These are phyloP conservation scores for Cladosporium sp. DNA, from an alignment of 2,329 filamentous ascomycete species.

Conservation along the genomic window DNA sequence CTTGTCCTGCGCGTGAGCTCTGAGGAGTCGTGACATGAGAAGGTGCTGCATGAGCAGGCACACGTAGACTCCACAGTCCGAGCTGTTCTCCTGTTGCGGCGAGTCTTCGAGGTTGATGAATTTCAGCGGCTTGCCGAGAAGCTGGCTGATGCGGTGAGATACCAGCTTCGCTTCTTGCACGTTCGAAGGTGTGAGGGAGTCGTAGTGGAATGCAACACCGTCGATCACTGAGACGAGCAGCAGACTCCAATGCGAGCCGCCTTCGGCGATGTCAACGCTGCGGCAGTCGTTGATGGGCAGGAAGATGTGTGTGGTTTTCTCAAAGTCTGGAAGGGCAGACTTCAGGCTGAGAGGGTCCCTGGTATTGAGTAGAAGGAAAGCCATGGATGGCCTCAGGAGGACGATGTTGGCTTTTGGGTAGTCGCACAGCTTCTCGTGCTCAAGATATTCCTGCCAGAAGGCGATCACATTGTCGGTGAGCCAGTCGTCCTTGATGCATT, in stretches of 20 bases:
- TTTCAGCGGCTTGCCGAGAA: constrained; percentile 63
- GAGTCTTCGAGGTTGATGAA: constrained; percentile 81
- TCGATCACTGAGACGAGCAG: constrained; percentile 86
- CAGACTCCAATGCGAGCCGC: constrained; percentile 90
- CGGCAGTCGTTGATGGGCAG: constrained; percentile 88
- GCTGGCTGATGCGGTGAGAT: constrained; percentile 60
- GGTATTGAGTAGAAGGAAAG: constrained; percentile 80
- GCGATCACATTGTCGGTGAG: constrained; percentile 95
- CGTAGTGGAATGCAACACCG: constrained; percentile 92
- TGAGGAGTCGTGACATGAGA: constrained; percentile 76
- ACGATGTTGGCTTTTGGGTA: constrained; percentile 82
- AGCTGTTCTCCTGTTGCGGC: constrained; percentile 87
- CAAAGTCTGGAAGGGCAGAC: constrained; percentile 75
- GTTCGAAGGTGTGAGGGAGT: constrained; percentile 75
- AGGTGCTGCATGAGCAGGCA: constrained; percentile 93
- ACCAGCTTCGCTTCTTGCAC: constrained; percentile 66
- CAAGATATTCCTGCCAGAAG: constrained; percentile 97
- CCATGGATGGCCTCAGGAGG: constrained; percentile 87
- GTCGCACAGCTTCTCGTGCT: constrained; percentile 75
- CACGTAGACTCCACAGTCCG: constrained; percentile 93
- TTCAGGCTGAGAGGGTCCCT: constrained; percentile 52
- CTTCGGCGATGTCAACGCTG: constrained; percentile 73
- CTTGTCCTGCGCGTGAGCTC: constrained; percentile 74
- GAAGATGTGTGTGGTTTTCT: constrained; percentile 82
- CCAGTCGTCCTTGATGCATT: constrained; percentile 88